Base-by-base conservation (phyloP, 2,329 filamentous ascomycete genomes). In the Westerdykella aurantiaca region DNA sequence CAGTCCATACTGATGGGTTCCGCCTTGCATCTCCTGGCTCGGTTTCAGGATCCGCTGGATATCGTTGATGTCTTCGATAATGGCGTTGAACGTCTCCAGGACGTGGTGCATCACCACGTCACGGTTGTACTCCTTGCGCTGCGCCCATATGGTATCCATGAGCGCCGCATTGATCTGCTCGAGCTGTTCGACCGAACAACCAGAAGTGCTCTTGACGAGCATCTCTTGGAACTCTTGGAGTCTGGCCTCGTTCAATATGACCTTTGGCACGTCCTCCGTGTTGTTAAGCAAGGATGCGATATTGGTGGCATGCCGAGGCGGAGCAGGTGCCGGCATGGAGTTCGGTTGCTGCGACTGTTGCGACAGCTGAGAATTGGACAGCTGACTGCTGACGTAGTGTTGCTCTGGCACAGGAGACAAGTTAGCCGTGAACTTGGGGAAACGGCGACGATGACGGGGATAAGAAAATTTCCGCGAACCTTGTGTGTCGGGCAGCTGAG, bases 141-240 rank as follows among this genome's bases (percentile, higher is more conserved):
- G 79, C 48, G 76, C 77, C 93, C 93, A 98, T 37, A 97, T 79
- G 50, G 83, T 81, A 48, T 91, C 86, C 91, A 97, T 97, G 50
- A 97, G 73, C 53, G 85, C 82, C 6, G 89, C 84, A 64, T 90
- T 90, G 63, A 96, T 83, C 68, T 97, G 91, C 72, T 97, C 91
- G 16, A 98, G 73, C 66, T 98, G 91, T 69, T 98, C 93, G 41
- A 98, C 86, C 0, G 84, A 86, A 64, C 86, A 87, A 1, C 87
- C 88, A 16, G 80, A 83, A 2, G 86, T 91, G 37, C 76, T 74
- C 22, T 78, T 69, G 0, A 83, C 82, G 29, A 95, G 71, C 31
- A 80, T 73, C 0, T 74, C 64, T 44, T 88, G 75, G 43, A 94
- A 76, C 6, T 71, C 63, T 2, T 72, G 66, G 18, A 88, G 71